A percentile compares a stretch with the other conserved stretches of the same genome.
Conservation (phyloP, 2,329 filamentous ascomycete species). For the Apiospora malaysiana region DNA sequence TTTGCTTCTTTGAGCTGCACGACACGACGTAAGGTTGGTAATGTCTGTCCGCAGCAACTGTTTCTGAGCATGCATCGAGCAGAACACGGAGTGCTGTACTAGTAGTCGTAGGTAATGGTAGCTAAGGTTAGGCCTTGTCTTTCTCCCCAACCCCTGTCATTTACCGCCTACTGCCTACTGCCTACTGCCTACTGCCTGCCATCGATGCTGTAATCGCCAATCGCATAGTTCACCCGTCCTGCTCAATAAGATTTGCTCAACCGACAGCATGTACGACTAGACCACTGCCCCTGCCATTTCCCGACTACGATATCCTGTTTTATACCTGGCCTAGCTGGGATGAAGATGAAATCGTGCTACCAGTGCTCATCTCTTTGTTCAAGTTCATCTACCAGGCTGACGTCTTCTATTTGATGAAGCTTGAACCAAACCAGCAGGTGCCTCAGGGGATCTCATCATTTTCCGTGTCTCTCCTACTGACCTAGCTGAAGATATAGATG, state of each 20-base stretch:
- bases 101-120: background rate
- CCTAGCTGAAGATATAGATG: conserved; percentile 8
- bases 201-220: background rate
- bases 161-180: background rate
- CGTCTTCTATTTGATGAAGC: conserved; percentile 1
- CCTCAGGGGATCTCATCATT: background rate
- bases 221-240: background rate
- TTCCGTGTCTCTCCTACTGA: background rate
- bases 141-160: background rate
- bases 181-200: background rate
- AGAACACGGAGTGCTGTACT: too few relatives aligned
- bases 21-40: conserved; percentile 5
- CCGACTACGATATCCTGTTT: conserved; percentile 1
- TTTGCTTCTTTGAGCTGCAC: conserved; percentile 5
- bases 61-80: background rate
- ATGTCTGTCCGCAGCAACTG: background rate
- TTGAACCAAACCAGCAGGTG: background rate
- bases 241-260: background rate
- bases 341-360: conserved; percentile 6
- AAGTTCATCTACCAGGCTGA: background rate
- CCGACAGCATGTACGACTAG: conserved; percentile 1
- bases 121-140: background rate
- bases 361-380: background rate
- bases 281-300: background rate
- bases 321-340: conserved; percentile 14